Conservation (phyloP, 345 rosid genomes). For the Kandelia obovata region DNA sequence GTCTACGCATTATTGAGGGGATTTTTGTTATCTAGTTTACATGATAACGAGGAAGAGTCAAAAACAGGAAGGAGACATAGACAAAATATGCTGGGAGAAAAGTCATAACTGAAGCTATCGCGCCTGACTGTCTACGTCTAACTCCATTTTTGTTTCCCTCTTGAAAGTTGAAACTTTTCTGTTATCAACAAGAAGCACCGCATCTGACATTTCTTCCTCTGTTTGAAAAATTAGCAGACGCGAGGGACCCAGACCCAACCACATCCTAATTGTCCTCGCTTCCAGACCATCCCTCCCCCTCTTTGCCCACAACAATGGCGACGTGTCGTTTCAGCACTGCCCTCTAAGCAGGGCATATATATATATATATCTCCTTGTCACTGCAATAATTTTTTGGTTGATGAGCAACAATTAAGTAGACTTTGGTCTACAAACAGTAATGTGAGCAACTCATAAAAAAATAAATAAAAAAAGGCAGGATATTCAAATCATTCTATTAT, state of each 20-base stretch:
- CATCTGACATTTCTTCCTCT: neutral
- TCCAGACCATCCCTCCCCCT: neutral
- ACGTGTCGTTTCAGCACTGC: too few species aligned
- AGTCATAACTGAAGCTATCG: neutral
- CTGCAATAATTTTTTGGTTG: too few species aligned
- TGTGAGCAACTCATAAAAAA: too few species aligned
- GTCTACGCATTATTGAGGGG: slow-evolving; percentile 7
- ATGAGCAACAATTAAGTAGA: too few species aligned
- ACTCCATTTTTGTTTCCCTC: slow-evolving; percentile 6
- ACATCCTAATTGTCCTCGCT: slow-evolving; percentile 13
- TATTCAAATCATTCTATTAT: too few species aligned
- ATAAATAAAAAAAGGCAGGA: too few species aligned
- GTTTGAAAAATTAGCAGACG: slow-evolving; percentile 3
- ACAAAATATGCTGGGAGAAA: slow-evolving; percentile 25
- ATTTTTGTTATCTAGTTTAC: neutral
- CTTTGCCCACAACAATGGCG: neutral
- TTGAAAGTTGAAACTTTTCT: neutral
- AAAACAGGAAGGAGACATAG: slow-evolving; percentile 16
- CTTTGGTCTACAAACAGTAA: too few species aligned
- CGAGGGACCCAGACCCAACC: slow-evolving; percentile 7
- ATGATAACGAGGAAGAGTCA: slow-evolving; percentile 6
- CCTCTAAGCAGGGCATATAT: too few species aligned
- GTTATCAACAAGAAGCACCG: neutral
- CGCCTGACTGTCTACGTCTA: neutral
- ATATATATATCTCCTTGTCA: too few species aligned